Conservation (phyloP, 768 basidiomycete species). For the Hypsizygus marmoreus region DNA sequence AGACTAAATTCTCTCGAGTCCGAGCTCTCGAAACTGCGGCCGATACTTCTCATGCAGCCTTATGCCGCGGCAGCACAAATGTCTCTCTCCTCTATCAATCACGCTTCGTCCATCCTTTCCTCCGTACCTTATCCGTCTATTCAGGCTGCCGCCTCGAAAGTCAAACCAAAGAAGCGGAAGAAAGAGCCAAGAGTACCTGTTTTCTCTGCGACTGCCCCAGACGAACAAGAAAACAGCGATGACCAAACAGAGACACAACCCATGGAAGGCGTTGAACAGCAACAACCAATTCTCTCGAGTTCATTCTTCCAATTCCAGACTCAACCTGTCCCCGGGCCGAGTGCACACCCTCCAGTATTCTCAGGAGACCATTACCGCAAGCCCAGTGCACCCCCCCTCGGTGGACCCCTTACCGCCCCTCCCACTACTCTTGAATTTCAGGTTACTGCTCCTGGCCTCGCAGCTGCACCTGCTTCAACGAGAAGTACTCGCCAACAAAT, state of each 20-base stretch:
- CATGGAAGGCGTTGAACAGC: conserved; percentile 8
- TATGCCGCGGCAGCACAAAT: conserved; percentile 24
- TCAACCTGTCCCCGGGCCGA: conserved; percentile 8
- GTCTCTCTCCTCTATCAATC: conserved; percentile 20
- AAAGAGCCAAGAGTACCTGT: conserved; percentile 18
- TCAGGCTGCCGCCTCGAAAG: conserved; percentile 19
- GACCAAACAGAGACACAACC: conserved; percentile 10
- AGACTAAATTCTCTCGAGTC: conserved; percentile 59
- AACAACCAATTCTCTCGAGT: conserved; percentile 12
- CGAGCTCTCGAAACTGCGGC: conserved; percentile 66
- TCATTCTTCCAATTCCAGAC: conserved; percentile 24
- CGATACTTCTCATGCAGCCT: conserved; percentile 69
- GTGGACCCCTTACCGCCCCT: conserved; percentile 20
- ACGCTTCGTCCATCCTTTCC: conserved; percentile 23
- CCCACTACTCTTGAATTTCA: conserved; percentile 24
- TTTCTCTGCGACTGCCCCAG: conserved; percentile 8
- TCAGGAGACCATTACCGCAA: conserved; percentile 26
- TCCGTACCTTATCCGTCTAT: conserved; percentile 27
- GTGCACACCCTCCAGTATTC: conserved; percentile 14
- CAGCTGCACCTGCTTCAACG: conserved; percentile 11
- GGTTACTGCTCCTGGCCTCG: conserved; percentile 7
- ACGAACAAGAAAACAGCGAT: conserved; percentile 11
- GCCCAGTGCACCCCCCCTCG: conserved; percentile 14
- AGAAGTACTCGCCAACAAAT: conserved; percentile 8
- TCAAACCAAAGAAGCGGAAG: conserved; percentile 24